phyloP scores from a whole-genome alignment of 225 moss, liverwort and hornwort species.

The Antitrichia curtipendula region DNA sequence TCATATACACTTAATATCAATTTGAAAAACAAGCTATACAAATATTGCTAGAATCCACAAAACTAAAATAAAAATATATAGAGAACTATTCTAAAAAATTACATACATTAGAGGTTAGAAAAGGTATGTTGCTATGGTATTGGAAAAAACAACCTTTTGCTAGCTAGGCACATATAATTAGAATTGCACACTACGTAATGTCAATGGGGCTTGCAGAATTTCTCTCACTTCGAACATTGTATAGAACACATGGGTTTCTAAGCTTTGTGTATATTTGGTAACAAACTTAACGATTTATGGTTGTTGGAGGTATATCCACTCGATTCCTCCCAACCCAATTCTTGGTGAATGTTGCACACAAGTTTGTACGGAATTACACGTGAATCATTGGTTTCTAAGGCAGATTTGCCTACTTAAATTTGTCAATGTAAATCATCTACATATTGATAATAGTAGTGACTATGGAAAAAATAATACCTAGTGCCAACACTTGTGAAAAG shows the following conservation, averaged over 20 bases:
- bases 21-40: too few species aligned
- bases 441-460: neutral
- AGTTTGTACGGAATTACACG: neutral
- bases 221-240: neutral
- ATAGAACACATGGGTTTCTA: accelerated
- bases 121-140: too few species aligned
- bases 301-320: neutral
- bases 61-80: too few species aligned
- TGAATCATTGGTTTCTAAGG: accelerated
- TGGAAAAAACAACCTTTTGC: too few species aligned
- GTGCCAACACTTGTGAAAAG: neutral
- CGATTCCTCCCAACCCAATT: neutral
- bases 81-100: too few species aligned
- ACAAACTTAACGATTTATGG: accelerated
- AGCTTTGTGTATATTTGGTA: accelerated
- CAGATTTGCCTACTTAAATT: neutral
- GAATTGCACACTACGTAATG: neutral
- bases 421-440: neutral
- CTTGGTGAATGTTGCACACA: neutral
- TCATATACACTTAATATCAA: too few species aligned
- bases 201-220: neutral
- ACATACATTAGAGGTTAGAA: too few species aligned
- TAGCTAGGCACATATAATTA: too few species aligned
- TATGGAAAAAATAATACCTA: accelerated
- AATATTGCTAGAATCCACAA: too few species aligned